phyloP scores from a whole-genome alignment of 768 basidiomycete genomes.

The Amanita pseudoporphyria region DNA sequence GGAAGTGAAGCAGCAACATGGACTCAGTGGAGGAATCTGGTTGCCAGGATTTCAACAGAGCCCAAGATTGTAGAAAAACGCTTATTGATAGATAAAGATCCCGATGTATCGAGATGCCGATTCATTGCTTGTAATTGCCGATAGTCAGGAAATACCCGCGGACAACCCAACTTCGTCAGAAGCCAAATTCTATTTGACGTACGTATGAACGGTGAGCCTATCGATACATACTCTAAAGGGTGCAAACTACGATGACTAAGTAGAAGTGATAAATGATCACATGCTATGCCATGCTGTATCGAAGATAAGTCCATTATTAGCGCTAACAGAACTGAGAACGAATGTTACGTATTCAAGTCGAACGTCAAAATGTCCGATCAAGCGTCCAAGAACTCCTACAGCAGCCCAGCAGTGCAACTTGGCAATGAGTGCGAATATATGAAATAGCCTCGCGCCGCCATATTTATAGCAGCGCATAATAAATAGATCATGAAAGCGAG shows the following conservation, averaged over 20 bases:
- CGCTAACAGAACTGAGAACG: neutral
- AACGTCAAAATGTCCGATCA: neutral
- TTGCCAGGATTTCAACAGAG: constrained; percentile 35
- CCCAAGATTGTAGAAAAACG: neutral
- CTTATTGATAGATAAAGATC: neutral
- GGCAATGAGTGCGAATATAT: neutral
- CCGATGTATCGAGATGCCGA: neutral
- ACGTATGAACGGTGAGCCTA: neutral
- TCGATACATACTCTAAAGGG: constrained; percentile 1
- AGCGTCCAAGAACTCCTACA: neutral
- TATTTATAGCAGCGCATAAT: neutral
- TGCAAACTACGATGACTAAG: neutral
- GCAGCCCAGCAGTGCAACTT: neutral
- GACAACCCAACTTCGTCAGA: neutral
- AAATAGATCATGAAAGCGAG: neutral
- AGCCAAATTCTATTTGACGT: neutral
- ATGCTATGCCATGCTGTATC: neutral
- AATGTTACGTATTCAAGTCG: neutral
- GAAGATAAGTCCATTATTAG: neutral
- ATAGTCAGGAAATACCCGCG: neutral
- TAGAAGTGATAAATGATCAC: neutral
- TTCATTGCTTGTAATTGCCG: no score
- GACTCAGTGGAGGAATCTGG: constrained; percentile 56
- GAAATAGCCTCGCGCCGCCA: neutral
- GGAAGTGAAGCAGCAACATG: constrained; percentile 32